Conservation (phyloP, 2,329 filamentous ascomycete genomes). For the Colletotrichum sp. region DNA sequence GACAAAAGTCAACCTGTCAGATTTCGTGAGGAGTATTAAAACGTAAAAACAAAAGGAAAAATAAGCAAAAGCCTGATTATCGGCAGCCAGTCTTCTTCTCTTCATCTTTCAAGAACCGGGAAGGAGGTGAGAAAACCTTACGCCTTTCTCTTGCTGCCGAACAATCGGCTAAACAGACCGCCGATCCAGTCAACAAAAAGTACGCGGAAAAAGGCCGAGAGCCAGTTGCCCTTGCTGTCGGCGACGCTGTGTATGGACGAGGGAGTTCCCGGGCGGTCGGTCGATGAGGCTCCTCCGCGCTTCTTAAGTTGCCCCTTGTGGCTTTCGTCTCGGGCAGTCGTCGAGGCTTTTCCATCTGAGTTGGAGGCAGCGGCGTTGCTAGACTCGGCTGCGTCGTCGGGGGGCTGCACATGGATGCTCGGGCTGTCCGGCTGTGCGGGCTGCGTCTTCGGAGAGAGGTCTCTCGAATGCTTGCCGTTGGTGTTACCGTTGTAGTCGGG, state of each 20-base stretch:
- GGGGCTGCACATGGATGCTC: not conserved
- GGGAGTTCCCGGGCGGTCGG: constrained; percentile 21
- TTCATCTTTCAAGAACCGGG: not conserved
- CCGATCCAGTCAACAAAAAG: constrained; percentile 45
- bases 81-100: not conserved
- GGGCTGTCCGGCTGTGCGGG: not conserved
- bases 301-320: constrained; percentile 21
- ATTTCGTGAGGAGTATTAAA: constrained; percentile 12
- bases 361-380: not conserved
- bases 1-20: constrained; percentile 22
- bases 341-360: not conserved
- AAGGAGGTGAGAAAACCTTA: constrained; percentile 15
- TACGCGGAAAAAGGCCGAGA: constrained; percentile 36
- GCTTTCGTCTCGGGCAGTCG: not conserved
- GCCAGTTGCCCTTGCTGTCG: constrained; percentile 31
- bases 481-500: constrained; percentile 2
- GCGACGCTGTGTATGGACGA: constrained; percentile 25
- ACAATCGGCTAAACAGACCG: constrained; percentile 30
- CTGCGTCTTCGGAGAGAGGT: not conserved
- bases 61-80: not conserved
- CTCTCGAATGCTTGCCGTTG: not conserved
- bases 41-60: not conserved
- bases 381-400: constrained; percentile 2
- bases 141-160: constrained; percentile 21
- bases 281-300: constrained; percentile 4